Evolutionary conservation across 345 rosid genomes (phyloP).

Genomic region (Eucalyptus pauciflora): DNA sequence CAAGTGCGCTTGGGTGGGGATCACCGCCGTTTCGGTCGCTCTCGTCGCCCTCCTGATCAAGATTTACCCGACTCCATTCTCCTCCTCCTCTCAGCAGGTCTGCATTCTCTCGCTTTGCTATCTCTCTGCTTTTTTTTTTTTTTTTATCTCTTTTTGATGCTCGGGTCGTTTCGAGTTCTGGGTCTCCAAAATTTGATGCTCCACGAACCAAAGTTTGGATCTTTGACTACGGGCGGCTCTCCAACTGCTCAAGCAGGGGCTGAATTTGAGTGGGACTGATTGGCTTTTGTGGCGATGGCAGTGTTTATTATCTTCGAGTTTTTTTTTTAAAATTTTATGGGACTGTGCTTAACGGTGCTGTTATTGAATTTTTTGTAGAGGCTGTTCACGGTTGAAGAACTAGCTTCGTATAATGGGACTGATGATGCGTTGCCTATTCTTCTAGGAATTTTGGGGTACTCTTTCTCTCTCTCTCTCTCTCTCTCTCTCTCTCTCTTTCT

Average conservation of each 20-base stretch:
- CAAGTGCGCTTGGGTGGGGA: conserved; percentile 12
- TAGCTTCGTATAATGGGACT: conserved; percentile 72
- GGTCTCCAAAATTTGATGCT: background rate
- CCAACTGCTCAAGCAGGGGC: background rate
- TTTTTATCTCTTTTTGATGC: background rate
- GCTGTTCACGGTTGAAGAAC: conserved; percentile 57
- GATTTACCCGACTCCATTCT: conserved; percentile 15
- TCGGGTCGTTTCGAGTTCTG: background rate
- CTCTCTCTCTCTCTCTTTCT: background rate
- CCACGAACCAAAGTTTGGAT: background rate
- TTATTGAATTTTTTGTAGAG: conserved; percentile 16
- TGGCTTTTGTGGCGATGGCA: background rate
- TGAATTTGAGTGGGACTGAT: background rate
- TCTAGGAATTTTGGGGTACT: conserved; percentile 81
- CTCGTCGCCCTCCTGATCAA: conserved; percentile 33
- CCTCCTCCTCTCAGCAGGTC: conserved; percentile 26
- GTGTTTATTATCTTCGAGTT: background rate
- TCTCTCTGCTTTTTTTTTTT: background rate
- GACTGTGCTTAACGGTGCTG: background rate
- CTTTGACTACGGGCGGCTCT: background rate
- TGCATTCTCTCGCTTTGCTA: background rate
- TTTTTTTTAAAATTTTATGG: background rate
- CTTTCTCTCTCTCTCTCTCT: background rate
- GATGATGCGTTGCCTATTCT: conserved; percentile 60
- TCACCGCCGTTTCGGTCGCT: conserved; percentile 25